A percentile compares a stretch with the other conserved stretches of the same genome.
Conservation (phyloP, 169 alveolate genomes). For the Plasmodium ovale region DNA sequence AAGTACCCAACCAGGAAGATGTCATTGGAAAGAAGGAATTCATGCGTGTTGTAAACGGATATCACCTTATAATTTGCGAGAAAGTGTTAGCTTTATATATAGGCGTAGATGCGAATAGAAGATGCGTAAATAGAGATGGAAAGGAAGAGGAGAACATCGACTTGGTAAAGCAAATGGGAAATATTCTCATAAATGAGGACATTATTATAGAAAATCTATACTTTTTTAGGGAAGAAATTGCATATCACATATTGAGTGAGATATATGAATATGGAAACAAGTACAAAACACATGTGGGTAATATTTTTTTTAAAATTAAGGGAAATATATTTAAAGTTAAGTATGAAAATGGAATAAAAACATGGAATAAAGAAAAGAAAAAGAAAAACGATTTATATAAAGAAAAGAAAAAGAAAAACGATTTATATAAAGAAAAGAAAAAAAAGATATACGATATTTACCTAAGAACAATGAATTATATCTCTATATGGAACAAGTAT, state of each 20-base stretch:
- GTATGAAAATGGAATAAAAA: neutral
- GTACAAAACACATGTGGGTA: neutral
- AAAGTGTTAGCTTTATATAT: neutral
- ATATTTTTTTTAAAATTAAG: conserved; percentile 6
- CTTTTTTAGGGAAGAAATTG: conserved; percentile 25
- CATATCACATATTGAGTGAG: conserved; percentile 15
- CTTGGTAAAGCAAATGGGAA: neutral
- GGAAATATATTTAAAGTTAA: conserved; percentile 26
- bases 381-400: neutral
- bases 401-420: neutral
- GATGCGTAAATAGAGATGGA: neutral
- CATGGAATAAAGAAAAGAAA: neutral
- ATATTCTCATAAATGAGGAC: conserved; percentile 7
- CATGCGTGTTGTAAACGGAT: neutral
- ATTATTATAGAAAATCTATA: conserved; percentile 2
- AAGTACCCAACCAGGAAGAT: too few species aligned
- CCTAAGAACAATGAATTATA: conserved; percentile 9
- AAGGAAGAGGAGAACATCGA: neutral
- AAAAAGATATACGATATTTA: conserved; percentile 12
- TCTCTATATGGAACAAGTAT: conserved; percentile 33
- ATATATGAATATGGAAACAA: conserved; percentile 3
- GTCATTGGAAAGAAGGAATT: neutral
- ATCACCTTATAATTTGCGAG: neutral
- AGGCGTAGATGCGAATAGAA: neutral
- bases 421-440: neutral